These are phyloP conservation scores for Raffaelea deltoideospora DNA, from an alignment of 2,329 filamentous ascomycete genomes.

Conservation along the genomic window DNA sequence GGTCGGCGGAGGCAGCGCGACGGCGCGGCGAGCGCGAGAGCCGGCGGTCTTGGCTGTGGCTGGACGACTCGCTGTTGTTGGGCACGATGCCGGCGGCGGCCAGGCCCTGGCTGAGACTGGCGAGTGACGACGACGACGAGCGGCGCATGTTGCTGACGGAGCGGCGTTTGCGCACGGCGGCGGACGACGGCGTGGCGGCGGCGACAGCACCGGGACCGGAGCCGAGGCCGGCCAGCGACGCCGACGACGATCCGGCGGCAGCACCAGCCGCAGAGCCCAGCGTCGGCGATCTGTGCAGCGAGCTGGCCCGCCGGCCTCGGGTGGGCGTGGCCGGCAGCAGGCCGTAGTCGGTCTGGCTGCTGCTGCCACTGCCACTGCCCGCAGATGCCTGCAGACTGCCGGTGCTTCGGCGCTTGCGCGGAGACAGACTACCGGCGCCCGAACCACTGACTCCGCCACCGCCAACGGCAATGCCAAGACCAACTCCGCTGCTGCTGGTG, in stretches of 20 bases:
- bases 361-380: conserved; percentile 14
- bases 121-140: neutral
- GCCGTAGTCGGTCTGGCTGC: neutral
- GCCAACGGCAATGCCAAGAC: no score
- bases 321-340: neutral
- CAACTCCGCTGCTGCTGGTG: no score
- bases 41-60: no score
- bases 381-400: no score
- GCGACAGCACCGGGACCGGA: neutral
- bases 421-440: conserved; percentile 3
- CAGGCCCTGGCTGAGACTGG: neutral
- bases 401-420: conserved; percentile 7
- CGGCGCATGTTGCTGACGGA: conserved; percentile 17
- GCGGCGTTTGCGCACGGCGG: conserved; percentile 20
- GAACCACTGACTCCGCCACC: no score
- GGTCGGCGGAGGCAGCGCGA: no score
- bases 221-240: no score
- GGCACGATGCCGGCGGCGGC: neutral
- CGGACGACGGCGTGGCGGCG: conserved; percentile 1
- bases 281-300: conserved; percentile 1
- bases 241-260: conserved; percentile 6
- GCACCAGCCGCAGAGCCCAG: neutral
- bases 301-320: neutral
- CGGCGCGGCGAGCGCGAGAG: no score
- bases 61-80: neutral